phyloP scores from a whole-genome alignment of 2,329 filamentous ascomycete species.

The Xylariaceae sp. region DNA sequence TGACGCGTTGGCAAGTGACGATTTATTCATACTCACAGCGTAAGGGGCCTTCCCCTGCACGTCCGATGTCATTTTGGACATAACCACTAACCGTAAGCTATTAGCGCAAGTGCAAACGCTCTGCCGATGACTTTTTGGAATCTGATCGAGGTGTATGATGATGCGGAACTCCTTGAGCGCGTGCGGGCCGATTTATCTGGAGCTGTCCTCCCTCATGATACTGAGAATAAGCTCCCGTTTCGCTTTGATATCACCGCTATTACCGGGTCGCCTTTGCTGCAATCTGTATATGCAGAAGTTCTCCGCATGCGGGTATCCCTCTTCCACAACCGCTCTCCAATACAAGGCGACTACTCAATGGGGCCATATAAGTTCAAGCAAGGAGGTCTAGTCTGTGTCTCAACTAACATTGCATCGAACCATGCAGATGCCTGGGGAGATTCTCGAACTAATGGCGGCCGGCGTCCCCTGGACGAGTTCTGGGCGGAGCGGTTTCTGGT shows the following conservation, averaged over 20 bases:
- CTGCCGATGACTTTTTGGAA: slow-evolving; percentile 23
- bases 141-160: slow-evolving; percentile 23
- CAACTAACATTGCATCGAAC: slow-evolving; percentile 9
- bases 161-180: slow-evolving; percentile 10
- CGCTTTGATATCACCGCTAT: slow-evolving; percentile 13
- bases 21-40: slow-evolving; percentile 24
- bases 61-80: neutral
- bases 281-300: slow-evolving; percentile 28
- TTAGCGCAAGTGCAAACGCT: slow-evolving; percentile 18
- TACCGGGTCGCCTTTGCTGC: slow-evolving; percentile 16
- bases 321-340: slow-evolving; percentile 18
- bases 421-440: slow-evolving; percentile 9
- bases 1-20: slow-evolving; percentile 20
- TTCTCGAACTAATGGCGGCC: slow-evolving; percentile 3
- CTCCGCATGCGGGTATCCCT: slow-evolving; percentile 26
- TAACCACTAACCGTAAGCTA: neutral
- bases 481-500: slow-evolving; percentile 24
- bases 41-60: slow-evolving; percentile 5
- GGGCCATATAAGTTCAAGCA: slow-evolving; percentile 18
- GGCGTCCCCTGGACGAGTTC: slow-evolving; percentile 17
- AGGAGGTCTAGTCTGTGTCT: slow-evolving; percentile 13
- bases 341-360: slow-evolving; percentile 13
- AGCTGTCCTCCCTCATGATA: neutral
- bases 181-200: slow-evolving; percentile 15
- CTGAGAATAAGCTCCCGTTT: slow-evolving; percentile 7